Base-by-base conservation (phyloP, 2,329 filamentous ascomycete genomes). In the Penicillium sp. region DNA sequence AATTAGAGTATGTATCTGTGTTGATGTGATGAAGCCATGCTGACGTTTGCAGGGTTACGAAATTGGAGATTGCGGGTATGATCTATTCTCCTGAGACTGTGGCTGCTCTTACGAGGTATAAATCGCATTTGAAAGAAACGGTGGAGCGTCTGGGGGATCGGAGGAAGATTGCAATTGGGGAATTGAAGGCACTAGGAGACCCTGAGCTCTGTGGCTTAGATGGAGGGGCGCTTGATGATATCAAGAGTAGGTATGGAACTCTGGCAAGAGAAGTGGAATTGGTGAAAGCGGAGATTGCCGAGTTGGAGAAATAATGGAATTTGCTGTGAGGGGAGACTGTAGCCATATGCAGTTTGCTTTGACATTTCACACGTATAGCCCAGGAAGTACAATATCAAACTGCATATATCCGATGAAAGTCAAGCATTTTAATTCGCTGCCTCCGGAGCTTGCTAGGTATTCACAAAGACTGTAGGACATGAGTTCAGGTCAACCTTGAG, bases 51-150 rank as follows among this genome's bases (percentile, higher is more conserved):
- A 76, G 73, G 47, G 68, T 75, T 21, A 71, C 69, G 42, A 71
- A 70, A 56, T 59, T 73, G 42, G 73, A 75, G 47, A 64, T 71
- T n/a, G 59, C 68, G 7, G 64, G 69, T n/a, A 60, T 61, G 10
- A 69, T 75, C 8, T 72, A 76, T 58, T 75, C 71, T 0, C 71
- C 73, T 3, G 73, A 75, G 54, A 70, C 67, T 1, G 54, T 67
- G 36, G 58, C 63, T 36, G 72, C 74, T 11, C 63, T 76, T 14
- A 47, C 53, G 3, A 60, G 66, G 34, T 76, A 76, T 55, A 63
- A 61, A 34, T 57, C 66, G 36, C 71, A 76, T 56, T 54, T 76
- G 1, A 53, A 57, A 10, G 64, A 71, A 29, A 66, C 64, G 1
- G 61, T 64, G 14, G 55, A 58, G 21, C 62, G 57, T 16, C 45